These are phyloP conservation scores for Mycosphaerelloides madeirae DNA, from an alignment of 2,329 filamentous ascomycete species.

Conservation along the genomic window DNA sequence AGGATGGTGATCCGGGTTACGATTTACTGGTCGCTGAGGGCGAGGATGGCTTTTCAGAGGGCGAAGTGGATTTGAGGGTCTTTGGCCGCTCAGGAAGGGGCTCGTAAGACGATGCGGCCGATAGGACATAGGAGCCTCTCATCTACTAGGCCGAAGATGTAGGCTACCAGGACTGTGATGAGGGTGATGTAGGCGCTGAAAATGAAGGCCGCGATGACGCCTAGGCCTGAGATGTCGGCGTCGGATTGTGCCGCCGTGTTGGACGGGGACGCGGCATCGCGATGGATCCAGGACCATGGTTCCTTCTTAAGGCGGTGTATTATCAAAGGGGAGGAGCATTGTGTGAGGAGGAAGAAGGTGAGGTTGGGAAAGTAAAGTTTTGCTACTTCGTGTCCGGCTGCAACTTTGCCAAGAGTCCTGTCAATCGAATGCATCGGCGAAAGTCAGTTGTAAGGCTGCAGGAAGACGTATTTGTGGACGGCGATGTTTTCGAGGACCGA, in stretches of 20 bases:
- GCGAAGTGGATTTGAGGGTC: slow-evolving; percentile 7
- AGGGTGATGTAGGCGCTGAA: slow-evolving; percentile 21
- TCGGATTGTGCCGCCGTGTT: slow-evolving; percentile 8
- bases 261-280: background rate
- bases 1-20: slow-evolving; percentile 20
- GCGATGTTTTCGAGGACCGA: no score
- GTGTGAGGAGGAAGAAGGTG: no score
- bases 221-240: slow-evolving; percentile 21
- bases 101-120: slow-evolving; percentile 11
- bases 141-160: slow-evolving; percentile 15
- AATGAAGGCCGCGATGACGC: slow-evolving; percentile 20
- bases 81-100: slow-evolving; percentile 10
- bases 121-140: slow-evolving; percentile 15
- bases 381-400: no score
- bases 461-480: no score
- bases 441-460: no score
- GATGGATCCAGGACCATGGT: no score
- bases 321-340: no score
- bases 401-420: no score
- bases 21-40: slow-evolving; percentile 21
- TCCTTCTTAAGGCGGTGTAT: no score
- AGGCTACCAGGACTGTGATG: slow-evolving; percentile 13
- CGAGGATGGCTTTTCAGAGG: slow-evolving; percentile 12
- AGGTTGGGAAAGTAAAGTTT: no score
- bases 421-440: no score